A percentile compares a stretch with the other conserved stretches of the same genome.
Conservation (phyloP, 257 asterid species). For the Lavandula angustifolia region DNA sequence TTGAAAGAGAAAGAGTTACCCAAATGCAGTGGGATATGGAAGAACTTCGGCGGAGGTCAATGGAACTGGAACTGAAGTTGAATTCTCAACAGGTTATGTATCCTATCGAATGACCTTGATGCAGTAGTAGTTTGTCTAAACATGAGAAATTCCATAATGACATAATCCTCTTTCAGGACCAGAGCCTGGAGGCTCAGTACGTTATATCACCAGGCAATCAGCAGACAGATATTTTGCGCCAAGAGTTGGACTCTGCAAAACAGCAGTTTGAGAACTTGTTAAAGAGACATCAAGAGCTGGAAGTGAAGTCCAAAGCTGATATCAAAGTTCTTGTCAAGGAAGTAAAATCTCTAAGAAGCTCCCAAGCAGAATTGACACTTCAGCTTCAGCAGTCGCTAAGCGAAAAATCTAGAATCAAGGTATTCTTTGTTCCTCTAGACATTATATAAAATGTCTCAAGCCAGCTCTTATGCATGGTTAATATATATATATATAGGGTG, state of each 20-base stretch:
- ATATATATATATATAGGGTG: too few relatives aligned
- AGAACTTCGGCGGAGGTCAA: constrained; percentile 76
- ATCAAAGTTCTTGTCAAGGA: constrained; percentile 87
- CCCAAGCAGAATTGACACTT: constrained; percentile 66
- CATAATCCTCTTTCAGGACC: constrained; percentile 43
- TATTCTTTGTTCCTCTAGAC: constrained; percentile 35
- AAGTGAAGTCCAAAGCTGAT: constrained; percentile 79
- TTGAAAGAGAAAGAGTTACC: constrained; percentile 91
- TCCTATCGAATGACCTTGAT: constrained; percentile 33
- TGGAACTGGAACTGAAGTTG: constrained; percentile 86
- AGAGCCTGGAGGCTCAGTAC: constrained; percentile 39
- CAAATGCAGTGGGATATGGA: constrained; percentile 99
- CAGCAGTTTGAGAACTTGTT: constrained; percentile 60
- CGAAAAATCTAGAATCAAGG: constrained; percentile 70
- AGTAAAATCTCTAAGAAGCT: constrained; percentile 82
- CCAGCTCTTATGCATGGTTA: constrained; percentile 4
- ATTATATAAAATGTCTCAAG: not conserved
- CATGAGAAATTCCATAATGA: constrained; percentile 27
- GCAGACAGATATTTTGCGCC: constrained; percentile 49
- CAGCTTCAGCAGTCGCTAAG: constrained; percentile 56
- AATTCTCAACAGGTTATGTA: constrained; percentile 61
- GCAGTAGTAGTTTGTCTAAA: constrained; percentile 6
- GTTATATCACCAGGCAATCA: constrained; percentile 35
- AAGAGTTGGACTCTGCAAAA: constrained; percentile 63
- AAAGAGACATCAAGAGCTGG: constrained; percentile 72